Evolutionary conservation across 768 basidiomycete species (phyloP).

Genomic region (Mycena filopes): DNA sequence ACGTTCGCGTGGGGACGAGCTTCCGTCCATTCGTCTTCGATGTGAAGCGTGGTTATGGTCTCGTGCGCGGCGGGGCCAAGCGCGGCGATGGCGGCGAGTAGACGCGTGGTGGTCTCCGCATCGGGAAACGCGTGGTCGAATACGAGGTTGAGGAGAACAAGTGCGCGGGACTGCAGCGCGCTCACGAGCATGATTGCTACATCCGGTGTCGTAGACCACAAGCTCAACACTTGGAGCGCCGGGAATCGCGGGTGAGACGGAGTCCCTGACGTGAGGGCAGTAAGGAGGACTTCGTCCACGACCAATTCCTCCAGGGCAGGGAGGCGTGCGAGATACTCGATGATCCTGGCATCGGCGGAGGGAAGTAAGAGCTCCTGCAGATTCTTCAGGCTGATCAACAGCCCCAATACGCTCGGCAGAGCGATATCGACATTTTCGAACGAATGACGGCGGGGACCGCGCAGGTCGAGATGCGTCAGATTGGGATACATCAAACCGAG

Average conservation of each 20-base stretch:
- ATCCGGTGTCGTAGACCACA: not conserved
- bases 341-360: not conserved
- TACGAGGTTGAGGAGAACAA: not conserved
- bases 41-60: not conserved
- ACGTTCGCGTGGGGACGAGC: not conserved
- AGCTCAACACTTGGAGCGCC: not conserved
- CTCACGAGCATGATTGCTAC: not conserved
- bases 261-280: no score
- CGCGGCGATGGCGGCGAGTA: not conserved
- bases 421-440: no score
- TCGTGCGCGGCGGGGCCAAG: not conserved
- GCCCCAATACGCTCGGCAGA: no score
- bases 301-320: not conserved
- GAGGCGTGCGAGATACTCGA: not conserved
- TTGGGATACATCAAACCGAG: constrained; percentile 3
- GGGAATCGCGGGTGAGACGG: not conserved
- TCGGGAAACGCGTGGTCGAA: not conserved
- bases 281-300: not conserved
- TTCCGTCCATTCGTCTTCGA: not conserved
- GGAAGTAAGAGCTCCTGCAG: no score
- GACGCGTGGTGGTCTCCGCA: not conserved
- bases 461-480: not conserved
- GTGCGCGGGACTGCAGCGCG: not conserved
- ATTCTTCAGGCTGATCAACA: no score
- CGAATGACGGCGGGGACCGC: no score